Evolutionary conservation across 2,329 filamentous ascomycete species (phyloP), one percentile per base, ranked within the genome.

Genomic region (Fusarium mundagurra): DNA sequence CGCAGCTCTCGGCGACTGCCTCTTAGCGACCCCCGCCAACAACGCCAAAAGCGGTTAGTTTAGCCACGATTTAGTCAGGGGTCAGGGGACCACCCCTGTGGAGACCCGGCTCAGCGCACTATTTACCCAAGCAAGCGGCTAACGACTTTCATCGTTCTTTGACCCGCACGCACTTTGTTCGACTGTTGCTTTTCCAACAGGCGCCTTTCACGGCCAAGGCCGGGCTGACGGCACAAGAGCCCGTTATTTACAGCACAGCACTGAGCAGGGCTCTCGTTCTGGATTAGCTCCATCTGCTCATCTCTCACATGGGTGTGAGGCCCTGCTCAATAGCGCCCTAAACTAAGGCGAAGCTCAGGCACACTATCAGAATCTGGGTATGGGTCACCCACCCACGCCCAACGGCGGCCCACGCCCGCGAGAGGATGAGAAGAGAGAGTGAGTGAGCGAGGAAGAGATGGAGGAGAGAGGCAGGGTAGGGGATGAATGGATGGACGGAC

Each of bases 241-340:
- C 24, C 31, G 43, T 57, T 71, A 45, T 62, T 62, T 60, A 61
- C 48, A 71, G 65, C 53, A 59, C 60, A 14, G 66, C 48, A 59
- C 47, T 33, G 27, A 27, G 39, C 59, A 50, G 53, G 45, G 29
- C 43, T 24, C 51, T 27, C 2, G 20, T 45, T 69, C 22, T n/a
- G 67, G 63, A 24, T 45, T 74, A 74, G 71, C 47, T 38, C 63
- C 38, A 63, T 69, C 64, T 48, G 57, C 39, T 34, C 44, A 60
- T 61, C 64, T 67, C 39, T 22, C n/a, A 34, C 65, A 60, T 69
- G 53, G 67, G 54, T 47, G 27, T 33, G 43, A 45, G 36, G 55
- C 39, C 61, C 50, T 45, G 29, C 62, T 62, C 71, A 63, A 76
- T 76, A 76, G 72, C 59, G 74, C 47, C 45, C 39, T n/a, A 60